Evolutionary conservation across 1,284 basidiomycete species (phyloP).

Genomic region (Apiotrichum sp.): DNA sequence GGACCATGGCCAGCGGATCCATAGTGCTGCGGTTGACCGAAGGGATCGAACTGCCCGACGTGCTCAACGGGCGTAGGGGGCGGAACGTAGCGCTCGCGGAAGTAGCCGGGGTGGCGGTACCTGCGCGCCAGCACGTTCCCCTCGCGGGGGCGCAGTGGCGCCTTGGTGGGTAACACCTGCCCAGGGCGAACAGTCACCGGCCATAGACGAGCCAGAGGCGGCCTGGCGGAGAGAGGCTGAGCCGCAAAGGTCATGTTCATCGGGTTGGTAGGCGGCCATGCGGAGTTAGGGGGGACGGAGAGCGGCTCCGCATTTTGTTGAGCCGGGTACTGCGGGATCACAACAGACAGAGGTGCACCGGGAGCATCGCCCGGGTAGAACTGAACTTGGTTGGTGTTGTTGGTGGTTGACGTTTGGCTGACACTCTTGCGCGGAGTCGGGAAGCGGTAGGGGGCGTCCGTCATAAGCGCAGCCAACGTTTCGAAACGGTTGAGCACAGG

Average conservation of each 20-base stretch:
- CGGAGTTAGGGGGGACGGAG: neutral
- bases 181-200: neutral
- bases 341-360: neutral
- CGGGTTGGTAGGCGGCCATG: neutral
- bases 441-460: neutral
- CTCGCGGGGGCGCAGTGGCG: neutral
- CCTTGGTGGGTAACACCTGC: neutral
- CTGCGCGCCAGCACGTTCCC: neutral
- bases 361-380: neutral
- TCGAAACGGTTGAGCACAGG: slow-evolving; percentile 3
- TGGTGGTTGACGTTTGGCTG: neutral
- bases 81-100: slow-evolving; percentile 2
- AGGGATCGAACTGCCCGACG: neutral
- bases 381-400: neutral
- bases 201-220: neutral
- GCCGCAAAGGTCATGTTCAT: neutral
- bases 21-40: neutral
- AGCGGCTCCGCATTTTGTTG: neutral
- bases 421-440: neutral
- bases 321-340: neutral
- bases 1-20: neutral
- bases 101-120: slow-evolving; percentile 1
- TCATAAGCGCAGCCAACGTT: neutral
- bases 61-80: neutral
- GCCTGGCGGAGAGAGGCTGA: neutral